Conservation (phyloP, 768 basidiomycete species). For the Mycena olivaceomarginata region DNA sequence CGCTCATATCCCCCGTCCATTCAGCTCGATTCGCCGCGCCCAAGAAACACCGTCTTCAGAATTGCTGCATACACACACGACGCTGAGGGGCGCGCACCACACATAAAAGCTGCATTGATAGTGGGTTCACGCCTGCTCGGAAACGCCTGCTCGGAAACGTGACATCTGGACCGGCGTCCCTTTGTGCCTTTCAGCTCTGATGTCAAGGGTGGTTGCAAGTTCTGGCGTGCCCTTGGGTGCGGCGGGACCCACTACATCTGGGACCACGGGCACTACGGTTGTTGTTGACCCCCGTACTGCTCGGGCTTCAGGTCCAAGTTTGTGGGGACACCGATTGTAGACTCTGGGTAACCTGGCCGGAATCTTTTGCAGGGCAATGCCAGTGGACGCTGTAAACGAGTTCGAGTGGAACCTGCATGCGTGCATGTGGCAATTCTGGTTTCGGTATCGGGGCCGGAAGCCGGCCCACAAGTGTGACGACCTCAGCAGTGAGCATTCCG, state of each 20-base stretch:
- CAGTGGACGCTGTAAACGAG: no score
- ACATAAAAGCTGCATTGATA: conserved; percentile 24
- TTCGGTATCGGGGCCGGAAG: background rate
- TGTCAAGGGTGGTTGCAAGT: conserved; percentile 27
- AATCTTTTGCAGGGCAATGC: no score
- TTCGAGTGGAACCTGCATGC: conserved; percentile 10
- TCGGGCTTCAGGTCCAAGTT: conserved; percentile 9
- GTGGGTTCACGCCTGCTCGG: conserved; percentile 12
- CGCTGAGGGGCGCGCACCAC: conserved; percentile 25
- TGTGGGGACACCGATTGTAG: background rate
- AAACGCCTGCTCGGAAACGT: conserved; percentile 27
- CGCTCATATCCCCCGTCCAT: background rate
- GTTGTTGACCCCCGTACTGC: background rate
- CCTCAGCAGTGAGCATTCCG: conserved; percentile 10
- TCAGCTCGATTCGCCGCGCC: conserved; percentile 16
- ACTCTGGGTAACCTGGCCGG: background rate
- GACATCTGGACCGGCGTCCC: conserved; percentile 20
- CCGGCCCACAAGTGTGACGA: background rate
- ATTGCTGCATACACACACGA: conserved; percentile 6
- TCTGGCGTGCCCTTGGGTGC: conserved; percentile 1
- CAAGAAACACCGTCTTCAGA: conserved; percentile 9
- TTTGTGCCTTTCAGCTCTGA: conserved; percentile 23
- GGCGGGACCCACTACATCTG: background rate
- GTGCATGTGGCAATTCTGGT: background rate
- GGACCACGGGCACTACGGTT: background rate